phyloP scores from a whole-genome alignment of 2,329 filamentous ascomycete genomes.

The Fusarium sp. region DNA sequence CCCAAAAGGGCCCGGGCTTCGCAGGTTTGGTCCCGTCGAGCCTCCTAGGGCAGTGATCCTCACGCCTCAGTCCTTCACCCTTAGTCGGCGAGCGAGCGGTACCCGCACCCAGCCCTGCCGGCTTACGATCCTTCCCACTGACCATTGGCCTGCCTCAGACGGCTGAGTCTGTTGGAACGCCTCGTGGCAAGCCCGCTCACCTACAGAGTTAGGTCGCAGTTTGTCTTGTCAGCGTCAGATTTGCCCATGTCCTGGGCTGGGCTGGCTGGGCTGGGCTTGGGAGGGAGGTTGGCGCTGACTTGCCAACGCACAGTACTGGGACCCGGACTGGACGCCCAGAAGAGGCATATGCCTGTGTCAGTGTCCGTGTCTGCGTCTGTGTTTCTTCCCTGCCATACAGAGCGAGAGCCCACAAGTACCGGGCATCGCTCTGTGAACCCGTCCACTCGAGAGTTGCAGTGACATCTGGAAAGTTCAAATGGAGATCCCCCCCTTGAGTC shows the following conservation, averaged over 20 bases:
- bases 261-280: background rate
- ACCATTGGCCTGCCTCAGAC: constrained; percentile 25
- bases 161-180: constrained; percentile 34
- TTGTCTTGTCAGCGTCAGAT: constrained; percentile 37
- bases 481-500: constrained; percentile 24
- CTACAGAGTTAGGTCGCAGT: constrained; percentile 26
- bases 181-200: constrained; percentile 32
- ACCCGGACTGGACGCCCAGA: background rate
- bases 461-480: constrained; percentile 27
- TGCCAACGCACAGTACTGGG: constrained; percentile 18
- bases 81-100: constrained; percentile 12
- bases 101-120: constrained; percentile 38
- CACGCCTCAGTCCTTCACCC: constrained; percentile 1
- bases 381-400: background rate
- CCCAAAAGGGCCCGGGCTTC: constrained; percentile 28
- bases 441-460: background rate
- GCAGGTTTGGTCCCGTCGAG: constrained; percentile 15
- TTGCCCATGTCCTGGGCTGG: constrained; percentile 25
- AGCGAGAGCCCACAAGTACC: background rate
- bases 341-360: constrained; percentile 15
- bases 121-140: constrained; percentile 41
- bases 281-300: constrained; percentile 31
- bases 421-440: background rate
- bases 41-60: constrained; percentile 22
- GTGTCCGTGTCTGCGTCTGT: background rate